Evolutionary conservation across 371 early-diverging fungal genomes (phyloP).

Genomic region (Batkoa obscura): DNA sequence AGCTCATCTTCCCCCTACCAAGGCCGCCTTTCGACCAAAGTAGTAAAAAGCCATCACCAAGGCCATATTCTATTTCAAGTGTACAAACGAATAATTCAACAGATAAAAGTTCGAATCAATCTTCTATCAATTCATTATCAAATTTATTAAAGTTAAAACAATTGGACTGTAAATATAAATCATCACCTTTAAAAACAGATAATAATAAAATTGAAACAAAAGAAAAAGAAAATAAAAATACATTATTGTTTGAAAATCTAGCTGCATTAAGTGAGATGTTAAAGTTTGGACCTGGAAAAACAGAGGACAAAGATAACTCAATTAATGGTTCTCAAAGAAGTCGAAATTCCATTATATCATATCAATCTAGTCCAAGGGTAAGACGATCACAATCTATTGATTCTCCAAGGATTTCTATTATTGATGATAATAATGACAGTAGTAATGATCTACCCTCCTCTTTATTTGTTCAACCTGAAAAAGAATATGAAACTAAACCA

Average conservation of each 20-base stretch:
- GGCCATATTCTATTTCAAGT: conserved; percentile 2
- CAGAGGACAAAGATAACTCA: background rate
- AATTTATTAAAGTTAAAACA: background rate
- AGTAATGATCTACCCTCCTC: too few species aligned
- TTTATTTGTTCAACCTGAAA: too few species aligned
- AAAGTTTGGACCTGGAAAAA: background rate
- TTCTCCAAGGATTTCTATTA: too few species aligned
- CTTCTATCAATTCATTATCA: background rate
- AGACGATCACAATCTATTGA: background rate
- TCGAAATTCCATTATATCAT: conserved; percentile 2
- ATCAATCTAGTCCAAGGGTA: background rate
- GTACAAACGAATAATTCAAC: background rate
- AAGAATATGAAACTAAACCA: background rate
- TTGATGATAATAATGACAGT: too few species aligned
- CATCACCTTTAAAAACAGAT: background rate
- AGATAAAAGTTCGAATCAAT: background rate
- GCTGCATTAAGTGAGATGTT: background rate
- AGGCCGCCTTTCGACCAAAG: background rate
- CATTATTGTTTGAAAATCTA: background rate
- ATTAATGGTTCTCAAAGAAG: background rate
- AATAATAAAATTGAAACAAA: too few species aligned
- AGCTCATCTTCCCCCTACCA: background rate
- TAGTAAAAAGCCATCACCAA: background rate
- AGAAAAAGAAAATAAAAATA: background rate
- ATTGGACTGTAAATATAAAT: background rate